Base-by-base conservation (phyloP, 1,284 basidiomycete genomes). In the Ceraceosorus guamensis region DNA sequence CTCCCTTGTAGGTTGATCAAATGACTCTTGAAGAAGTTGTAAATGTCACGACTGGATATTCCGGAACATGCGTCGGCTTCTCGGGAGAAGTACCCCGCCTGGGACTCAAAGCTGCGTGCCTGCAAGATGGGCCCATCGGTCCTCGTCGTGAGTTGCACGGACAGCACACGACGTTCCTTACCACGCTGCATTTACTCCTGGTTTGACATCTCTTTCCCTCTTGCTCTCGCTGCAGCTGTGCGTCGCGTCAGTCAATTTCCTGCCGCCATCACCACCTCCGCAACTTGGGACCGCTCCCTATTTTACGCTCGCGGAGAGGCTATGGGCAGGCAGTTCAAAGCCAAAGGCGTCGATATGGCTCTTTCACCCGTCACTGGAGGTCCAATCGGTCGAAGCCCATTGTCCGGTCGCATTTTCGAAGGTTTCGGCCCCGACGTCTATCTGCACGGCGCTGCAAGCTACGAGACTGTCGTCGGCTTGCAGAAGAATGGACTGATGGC, bases 241-340 rank as follows among this genome's bases (percentile, higher is more conserved):
- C 65, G 67, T 49, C 65, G 61, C 37, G 57, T 81, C 81, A 70
- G 71, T 8, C 61, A 60, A 4, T 88, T 88, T 76, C 85, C 87
- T 6, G 82, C 85, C 24, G 86, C 80, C 11, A 84, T 88, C 77
- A 88, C 87, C 68, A 81, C 81, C 7, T 87, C 84, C 4, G 80
- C 86, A 10, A 87, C 87, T 2, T 82, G 79, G 76, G 86, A 86
- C 71, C 82, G 85, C 50, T 81, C 82, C 11, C 79, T 91, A 37
- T 84, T 90, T 46, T 85, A 86, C 58, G 75, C 79, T n/a, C 84
- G 89, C 34, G 89, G 87, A 14, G 66, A 82, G 7, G 85, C 83
- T 53, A 85, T 91, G 82, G 89, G 88, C 34, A 71, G 80, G 48
- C 89, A 93, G 77, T 84, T 86, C 77, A 81, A 82, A 59, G 85